Conservation (phyloP, 148 eudicot genomes). For the Selenicereus undatus region DNA sequence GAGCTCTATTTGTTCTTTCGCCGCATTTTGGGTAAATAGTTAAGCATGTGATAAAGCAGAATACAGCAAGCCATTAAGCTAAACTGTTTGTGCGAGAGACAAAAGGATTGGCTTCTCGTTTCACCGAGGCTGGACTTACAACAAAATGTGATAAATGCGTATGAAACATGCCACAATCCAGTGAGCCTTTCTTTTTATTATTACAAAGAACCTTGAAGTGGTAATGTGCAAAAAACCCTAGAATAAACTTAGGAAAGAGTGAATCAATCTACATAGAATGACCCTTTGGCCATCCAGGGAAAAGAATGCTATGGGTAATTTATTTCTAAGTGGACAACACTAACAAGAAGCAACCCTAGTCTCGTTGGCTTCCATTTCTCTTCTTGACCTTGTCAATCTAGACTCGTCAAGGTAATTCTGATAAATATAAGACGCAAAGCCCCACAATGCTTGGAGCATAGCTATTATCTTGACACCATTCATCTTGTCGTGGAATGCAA, state of each 20-base stretch:
- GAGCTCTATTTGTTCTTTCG: too few species aligned
- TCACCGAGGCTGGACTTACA: neutral
- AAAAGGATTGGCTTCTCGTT: neutral
- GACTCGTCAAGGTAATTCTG: conserved; percentile 80
- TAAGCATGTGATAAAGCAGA: neutral
- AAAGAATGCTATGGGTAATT: conserved; percentile 5
- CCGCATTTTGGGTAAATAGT: neutral
- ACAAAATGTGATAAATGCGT: neutral
- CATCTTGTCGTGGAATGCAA: conserved; percentile 70
- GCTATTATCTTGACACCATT: conserved; percentile 71
- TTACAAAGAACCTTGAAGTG: neutral
- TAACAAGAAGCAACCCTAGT: conserved; percentile 24
- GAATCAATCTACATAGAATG: neutral
- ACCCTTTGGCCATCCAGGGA: conserved; percentile 1
- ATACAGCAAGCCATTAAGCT: neutral
- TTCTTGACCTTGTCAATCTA: conserved; percentile 8
- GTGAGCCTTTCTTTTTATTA: neutral
- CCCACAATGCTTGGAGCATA: conserved; percentile 77
- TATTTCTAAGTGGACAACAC: neutral
- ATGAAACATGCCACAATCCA: neutral
- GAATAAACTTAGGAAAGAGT: neutral
- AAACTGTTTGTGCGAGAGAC: too few species aligned
- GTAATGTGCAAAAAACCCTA: neutral
- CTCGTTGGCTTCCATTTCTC: conserved; percentile 18
- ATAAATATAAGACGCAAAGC: conserved; percentile 66